phyloP scores from a whole-genome alignment of 139 green algal genomes.

The Coelastrella sp. region DNA sequence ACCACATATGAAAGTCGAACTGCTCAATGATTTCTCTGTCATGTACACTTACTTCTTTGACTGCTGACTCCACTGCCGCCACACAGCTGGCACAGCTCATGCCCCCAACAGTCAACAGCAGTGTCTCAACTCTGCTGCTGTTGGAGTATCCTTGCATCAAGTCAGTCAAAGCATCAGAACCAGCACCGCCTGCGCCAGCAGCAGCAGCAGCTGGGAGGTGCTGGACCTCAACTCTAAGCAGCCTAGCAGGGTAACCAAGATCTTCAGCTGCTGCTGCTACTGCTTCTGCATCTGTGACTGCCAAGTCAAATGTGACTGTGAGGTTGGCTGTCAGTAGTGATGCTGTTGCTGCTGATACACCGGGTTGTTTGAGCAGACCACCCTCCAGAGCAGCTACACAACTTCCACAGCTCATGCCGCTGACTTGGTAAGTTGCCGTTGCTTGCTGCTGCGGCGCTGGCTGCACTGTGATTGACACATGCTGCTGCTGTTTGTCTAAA shows the following conservation, averaged over 20 bases:
- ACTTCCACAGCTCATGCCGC: slow-evolving; percentile 40
- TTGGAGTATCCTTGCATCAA: too few species aligned
- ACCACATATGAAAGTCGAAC: too few species aligned
- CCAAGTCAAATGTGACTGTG: slow-evolving; percentile 27
- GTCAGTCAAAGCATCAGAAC: background rate
- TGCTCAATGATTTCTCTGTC: too few species aligned
- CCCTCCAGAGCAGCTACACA: slow-evolving; percentile 33
- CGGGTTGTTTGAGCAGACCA: slow-evolving; percentile 17
- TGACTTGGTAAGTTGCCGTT: slow-evolving; percentile 15
- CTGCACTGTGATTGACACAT: background rate
- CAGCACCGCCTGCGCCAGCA: background rate
- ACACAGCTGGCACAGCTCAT: slow-evolving; percentile 89
- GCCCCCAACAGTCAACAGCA: slow-evolving; percentile 67
- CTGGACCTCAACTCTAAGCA: background rate
- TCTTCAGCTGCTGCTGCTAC: slow-evolving; percentile 26
- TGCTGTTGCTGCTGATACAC: background rate
- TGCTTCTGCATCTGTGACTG: background rate
- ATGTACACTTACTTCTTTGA: slow-evolving; percentile 52
- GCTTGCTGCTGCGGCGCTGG: background rate
- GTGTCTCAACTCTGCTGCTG: background rate
- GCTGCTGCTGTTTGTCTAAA: slow-evolving; percentile 8
- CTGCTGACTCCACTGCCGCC: slow-evolving; percentile 72
- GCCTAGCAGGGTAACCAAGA: slow-evolving; percentile 25
- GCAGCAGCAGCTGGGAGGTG: background rate
- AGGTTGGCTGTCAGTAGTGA: slow-evolving; percentile 10